Evolutionary conservation across 495 filamentous ascomycete species (phyloP).

Genomic region (Talaromyces wortmannii): DNA sequence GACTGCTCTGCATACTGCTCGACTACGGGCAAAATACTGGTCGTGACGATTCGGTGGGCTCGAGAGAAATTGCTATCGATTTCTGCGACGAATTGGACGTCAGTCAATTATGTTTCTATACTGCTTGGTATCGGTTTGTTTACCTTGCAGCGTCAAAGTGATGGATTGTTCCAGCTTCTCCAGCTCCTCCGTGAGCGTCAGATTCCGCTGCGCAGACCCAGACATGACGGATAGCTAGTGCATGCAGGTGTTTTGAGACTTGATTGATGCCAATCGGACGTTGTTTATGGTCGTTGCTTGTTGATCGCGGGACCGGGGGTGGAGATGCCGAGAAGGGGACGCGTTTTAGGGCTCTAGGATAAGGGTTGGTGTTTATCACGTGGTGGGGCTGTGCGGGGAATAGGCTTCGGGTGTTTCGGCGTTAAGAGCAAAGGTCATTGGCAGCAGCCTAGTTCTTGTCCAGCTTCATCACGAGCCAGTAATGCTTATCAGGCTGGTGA

Average conservation of each 20-base stretch:
- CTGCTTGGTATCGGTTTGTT: conserved; percentile 4
- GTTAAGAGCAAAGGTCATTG: neutral
- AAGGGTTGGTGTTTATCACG: conserved; percentile 17
- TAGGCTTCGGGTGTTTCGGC: neutral
- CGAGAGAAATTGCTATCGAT: conserved; percentile 98
- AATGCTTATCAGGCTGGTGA: neutral
- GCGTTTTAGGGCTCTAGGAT: conserved; percentile 27
- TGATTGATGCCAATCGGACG: neutral
- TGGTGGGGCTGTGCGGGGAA: neutral
- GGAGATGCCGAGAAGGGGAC: conserved; percentile 1
- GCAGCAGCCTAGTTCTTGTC: neutral
- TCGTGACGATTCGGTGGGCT: conserved; percentile 92
- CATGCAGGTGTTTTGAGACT: neutral
- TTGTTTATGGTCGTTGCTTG: neutral
- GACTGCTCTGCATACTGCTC: conserved; percentile 95
- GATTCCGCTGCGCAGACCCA: conserved; percentile 50
- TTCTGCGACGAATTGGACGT: conserved; percentile 45
- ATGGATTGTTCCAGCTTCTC: conserved; percentile 96
- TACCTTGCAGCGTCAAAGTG: conserved; percentile 91
- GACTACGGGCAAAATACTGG: conserved; percentile 88
- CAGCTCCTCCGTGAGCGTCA: conserved; percentile 87
- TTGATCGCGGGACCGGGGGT: neutral
- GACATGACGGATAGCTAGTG: conserved; percentile 42
- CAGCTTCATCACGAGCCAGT: neutral
- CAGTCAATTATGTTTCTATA: neutral